Evolutionary conservation across 768 basidiomycete genomes (phyloP).

Genomic region (Megacollybia marginata): DNA sequence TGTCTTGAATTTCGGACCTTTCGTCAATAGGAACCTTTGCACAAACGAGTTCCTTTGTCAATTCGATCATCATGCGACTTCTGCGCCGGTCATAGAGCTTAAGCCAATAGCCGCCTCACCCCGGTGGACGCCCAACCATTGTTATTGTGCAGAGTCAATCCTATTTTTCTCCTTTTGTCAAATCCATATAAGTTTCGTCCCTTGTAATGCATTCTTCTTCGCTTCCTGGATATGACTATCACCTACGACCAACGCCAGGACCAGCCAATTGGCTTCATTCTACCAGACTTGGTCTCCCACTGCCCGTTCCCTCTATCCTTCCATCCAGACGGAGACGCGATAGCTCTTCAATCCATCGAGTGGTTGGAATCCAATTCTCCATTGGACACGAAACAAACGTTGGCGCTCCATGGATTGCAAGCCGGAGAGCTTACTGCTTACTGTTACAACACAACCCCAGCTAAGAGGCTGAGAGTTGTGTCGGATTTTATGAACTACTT

Average conservation of each 20-base stretch:
- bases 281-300: slow-evolving; percentile 49
- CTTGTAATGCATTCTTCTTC: no score
- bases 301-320: slow-evolving; percentile 40
- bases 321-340: slow-evolving; percentile 35
- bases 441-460: slow-evolving; percentile 52
- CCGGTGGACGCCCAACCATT: no score
- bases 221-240: no score
- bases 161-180: not conserved
- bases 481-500: slow-evolving; percentile 64
- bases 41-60: no score
- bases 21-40: no score
- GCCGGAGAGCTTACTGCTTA: slow-evolving; percentile 61
- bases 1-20: no score
- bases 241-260: not conserved
- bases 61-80: no score
- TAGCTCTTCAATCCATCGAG: slow-evolving; percentile 38
- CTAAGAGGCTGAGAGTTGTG: slow-evolving; percentile 53
- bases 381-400: slow-evolving; percentile 34
- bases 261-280: slow-evolving; percentile 31
- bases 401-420: slow-evolving; percentile 49
- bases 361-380: slow-evolving; percentile 46
- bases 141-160: no score
- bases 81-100: no score
- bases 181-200: no score
- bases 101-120: no score